These are phyloP conservation scores for Myriosclerotinia curreyana DNA, from an alignment of 2,329 filamentous ascomycete genomes.

Conservation along the genomic window DNA sequence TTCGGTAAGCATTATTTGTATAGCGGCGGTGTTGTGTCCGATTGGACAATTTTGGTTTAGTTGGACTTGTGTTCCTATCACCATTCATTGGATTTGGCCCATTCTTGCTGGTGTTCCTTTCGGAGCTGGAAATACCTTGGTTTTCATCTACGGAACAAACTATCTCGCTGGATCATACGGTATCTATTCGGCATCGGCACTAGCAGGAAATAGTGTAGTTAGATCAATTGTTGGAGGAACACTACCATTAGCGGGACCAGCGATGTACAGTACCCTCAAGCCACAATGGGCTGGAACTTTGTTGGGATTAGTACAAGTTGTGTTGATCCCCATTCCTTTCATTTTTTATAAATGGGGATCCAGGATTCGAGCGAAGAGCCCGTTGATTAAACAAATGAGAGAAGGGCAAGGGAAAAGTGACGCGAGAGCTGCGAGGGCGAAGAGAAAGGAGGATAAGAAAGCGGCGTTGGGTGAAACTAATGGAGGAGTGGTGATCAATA, in stretches of 20 bases:
- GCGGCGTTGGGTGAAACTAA: constrained; percentile 22
- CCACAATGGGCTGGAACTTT: constrained; percentile 78
- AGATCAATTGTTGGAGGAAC: constrained; percentile 72
- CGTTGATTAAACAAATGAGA: constrained; percentile 42
- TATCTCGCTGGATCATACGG: constrained; percentile 78
- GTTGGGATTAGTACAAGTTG: constrained; percentile 68
- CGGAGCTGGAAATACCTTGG: constrained; percentile 69
- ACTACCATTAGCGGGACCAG: constrained; percentile 69
- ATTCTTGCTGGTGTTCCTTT: constrained; percentile 78
- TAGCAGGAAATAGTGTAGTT: constrained; percentile 76
- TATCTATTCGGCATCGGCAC: constrained; percentile 76
- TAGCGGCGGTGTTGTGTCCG: constrained; percentile 71
- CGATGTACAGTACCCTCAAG: constrained; percentile 66
- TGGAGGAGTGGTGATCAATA: not conserved
- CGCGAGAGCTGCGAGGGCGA: constrained; percentile 29
- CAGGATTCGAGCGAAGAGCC: constrained; percentile 51
- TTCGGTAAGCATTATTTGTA: constrained; percentile 74
- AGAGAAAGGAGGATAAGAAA: constrained; percentile 22
- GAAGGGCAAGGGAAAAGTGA: constrained; percentile 37
- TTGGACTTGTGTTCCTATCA: constrained; percentile 76
- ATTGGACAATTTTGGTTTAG: constrained; percentile 81
- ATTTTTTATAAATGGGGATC: constrained; percentile 67
- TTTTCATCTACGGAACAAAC: constrained; percentile 80
- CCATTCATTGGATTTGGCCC: constrained; percentile 78
- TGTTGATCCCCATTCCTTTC: constrained; percentile 74